Evolutionary conservation across 495 filamentous ascomycete species (phyloP).

Genomic region (Talaromyces trachyspermus): DNA sequence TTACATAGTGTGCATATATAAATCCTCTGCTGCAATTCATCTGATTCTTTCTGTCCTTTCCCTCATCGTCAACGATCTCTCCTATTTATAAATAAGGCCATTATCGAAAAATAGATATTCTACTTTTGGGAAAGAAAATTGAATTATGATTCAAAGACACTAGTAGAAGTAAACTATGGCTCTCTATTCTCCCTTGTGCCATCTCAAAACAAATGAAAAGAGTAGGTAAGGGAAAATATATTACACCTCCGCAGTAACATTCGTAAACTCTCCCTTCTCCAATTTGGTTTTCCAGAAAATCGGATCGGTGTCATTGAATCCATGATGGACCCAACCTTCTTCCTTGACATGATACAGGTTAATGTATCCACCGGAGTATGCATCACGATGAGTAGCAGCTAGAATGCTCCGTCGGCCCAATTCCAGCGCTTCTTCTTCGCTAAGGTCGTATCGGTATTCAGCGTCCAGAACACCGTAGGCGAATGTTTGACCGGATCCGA

Average conservation of each 20-base stretch:
- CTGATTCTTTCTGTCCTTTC: no score
- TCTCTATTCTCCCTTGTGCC: neutral
- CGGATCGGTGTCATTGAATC: constrained; percentile 89
- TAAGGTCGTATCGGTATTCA: constrained; percentile 85
- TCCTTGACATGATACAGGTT: constrained; percentile 99
- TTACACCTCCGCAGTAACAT: constrained; percentile 76
- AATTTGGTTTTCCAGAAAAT: constrained; percentile 99
- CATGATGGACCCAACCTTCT: constrained; percentile 96
- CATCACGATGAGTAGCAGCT: constrained; percentile 95
- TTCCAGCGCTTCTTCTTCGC: constrained; percentile 77
- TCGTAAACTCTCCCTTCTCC: constrained; percentile 95
- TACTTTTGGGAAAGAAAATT: no score
- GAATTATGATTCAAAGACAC: constrained; percentile 4
- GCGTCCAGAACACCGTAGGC: constrained; percentile 97
- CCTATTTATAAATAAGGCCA: no score
- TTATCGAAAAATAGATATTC: neutral
- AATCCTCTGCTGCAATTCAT: no score
- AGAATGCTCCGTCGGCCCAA: constrained; percentile 86
- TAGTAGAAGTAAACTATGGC: neutral
- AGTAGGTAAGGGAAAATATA: neutral
- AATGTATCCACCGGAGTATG: constrained; percentile 96
- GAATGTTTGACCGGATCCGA: constrained; percentile 96
- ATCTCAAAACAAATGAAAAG: neutral
- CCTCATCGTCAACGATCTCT: no score
- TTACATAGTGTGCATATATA: neutral